Base-by-base conservation (phyloP, 441 rosid species). In the Jatropha multifida region DNA sequence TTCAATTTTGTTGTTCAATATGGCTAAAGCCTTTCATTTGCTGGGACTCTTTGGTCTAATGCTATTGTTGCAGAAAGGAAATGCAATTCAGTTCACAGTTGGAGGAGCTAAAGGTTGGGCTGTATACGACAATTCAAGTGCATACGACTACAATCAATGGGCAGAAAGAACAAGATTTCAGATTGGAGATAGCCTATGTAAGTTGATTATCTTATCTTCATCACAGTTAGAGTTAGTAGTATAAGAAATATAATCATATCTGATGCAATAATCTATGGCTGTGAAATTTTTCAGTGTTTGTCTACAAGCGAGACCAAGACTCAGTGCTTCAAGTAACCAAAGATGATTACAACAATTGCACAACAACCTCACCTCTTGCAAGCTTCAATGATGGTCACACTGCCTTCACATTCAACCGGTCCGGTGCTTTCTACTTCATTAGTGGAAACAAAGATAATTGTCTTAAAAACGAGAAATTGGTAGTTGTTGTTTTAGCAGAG, bases 371-470 rank as follows among this genome's bases (percentile, higher is more conserved):
- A 6, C 87, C 92, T 3, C 55, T 79, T 0, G 80, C 82, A 5
- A 84, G 84, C n/a, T 87, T 71, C 81, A 54, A 79, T 0, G 91
- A 88, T 26, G 98, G 97, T 46, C 92, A 85, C 87, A 87, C 92
- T 2, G 84, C 88, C 68, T 75, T 86, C 88, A 79, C 82, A 5
- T 80, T 95, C 79, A 84, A 79, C 20, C 77, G 61, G 4, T 91
- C 94, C 0, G 98, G 99, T 1, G 84, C 94, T 27, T 79, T 73
- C 86, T 80, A 90, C 77, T 95, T 93, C 91, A 91, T 91, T 75
- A 93, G 96, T 42, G 98, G 99, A 67, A 90, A 85, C 78, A 84
- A 84, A 84, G 88, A 88, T 20, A 78, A 88, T 74, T 95, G 99
- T 79, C 75, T 73, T 23, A 90, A 90, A 73, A 85, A 85, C 63